These are phyloP conservation scores for Ogataea hybrid DNA, from an alignment of 1,139 yeast genomes.

Conservation along the genomic window DNA sequence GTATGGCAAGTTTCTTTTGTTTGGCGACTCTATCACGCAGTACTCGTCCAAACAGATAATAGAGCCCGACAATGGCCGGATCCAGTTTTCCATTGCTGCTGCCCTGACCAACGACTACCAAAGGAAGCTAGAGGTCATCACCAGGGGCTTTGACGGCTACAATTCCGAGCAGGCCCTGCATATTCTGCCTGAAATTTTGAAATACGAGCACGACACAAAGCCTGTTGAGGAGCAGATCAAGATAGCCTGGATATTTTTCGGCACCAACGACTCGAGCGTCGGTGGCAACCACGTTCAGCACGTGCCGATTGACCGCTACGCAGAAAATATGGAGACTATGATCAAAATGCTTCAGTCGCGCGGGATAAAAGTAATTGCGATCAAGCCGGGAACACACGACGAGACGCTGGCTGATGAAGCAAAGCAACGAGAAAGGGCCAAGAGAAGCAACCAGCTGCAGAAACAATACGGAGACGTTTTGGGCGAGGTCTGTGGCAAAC, in stretches of 20 bases:
- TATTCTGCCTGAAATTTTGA: conserved; percentile 48
- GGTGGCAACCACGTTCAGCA: conserved; percentile 42
- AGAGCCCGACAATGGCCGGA: conserved; percentile 4
- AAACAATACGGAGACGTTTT: conserved; percentile 53
- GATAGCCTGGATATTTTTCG: conserved; percentile 58
- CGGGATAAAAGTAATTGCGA: conserved; percentile 47
- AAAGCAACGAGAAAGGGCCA: conserved; percentile 32
- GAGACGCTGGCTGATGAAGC: conserved; percentile 35
- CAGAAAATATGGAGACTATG: conserved; percentile 44
- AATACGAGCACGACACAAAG: conserved; percentile 38
- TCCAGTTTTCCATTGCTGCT: conserved; percentile 50
- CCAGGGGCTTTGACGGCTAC: conserved; percentile 65
- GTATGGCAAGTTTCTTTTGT: conserved; percentile 47
- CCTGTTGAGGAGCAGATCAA: conserved; percentile 32
- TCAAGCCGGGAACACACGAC: conserved; percentile 67
- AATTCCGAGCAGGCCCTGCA: conserved; percentile 50
- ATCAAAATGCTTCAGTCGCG: conserved; percentile 39
- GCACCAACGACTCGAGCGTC: conserved; percentile 67
- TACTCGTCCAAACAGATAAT: conserved; percentile 38
- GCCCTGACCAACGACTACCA: conserved; percentile 47
- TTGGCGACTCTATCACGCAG: conserved; percentile 73
- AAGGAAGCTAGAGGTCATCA: conserved; percentile 54
- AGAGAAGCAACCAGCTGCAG: conserved; percentile 42
- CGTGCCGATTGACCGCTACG: conserved; percentile 50
- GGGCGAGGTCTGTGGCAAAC: conserved; percentile 48